Conservation (phyloP, 83 land plant species). For the Picea abies region DNA sequence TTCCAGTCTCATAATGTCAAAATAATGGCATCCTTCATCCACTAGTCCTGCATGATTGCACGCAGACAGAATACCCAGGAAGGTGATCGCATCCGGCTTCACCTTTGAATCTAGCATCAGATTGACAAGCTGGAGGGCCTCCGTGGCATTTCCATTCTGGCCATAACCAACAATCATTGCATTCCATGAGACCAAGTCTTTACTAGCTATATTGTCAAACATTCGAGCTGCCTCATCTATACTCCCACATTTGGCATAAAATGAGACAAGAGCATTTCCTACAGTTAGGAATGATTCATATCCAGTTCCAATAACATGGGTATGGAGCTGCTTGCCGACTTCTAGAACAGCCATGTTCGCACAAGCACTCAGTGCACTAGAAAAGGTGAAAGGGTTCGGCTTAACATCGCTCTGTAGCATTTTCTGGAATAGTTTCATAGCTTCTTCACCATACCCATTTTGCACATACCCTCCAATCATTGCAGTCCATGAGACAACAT, state of each 20-base stretch:
- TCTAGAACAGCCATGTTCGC: conserved; percentile 19
- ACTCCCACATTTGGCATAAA: conserved; percentile 16
- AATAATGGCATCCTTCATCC: conserved; percentile 9
- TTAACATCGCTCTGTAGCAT: neutral
- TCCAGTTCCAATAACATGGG: conserved; percentile 12
- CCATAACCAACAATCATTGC: conserved; percentile 15
- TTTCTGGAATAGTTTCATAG: conserved; percentile 10
- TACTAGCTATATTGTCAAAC: conserved; percentile 4
- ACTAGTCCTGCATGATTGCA: conserved; percentile 12
- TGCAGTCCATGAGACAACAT: conserved; percentile 12
- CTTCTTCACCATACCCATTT: conserved; percentile 1
- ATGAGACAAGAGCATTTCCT: conserved; percentile 9
- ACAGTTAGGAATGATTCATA: neutral
- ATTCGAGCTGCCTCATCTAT: conserved; percentile 2
- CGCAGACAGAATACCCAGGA: neutral
- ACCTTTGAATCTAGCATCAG: conserved; percentile 1
- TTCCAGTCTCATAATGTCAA: conserved; percentile 7
- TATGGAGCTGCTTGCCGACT: conserved; percentile 25
- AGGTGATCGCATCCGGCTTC: conserved; percentile 13
- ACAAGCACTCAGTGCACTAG: conserved; percentile 30
- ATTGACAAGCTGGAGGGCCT: conserved; percentile 1
- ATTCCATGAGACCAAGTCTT: conserved; percentile 15
- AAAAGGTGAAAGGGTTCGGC: conserved; percentile 27
- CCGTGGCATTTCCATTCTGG: conserved; percentile 12
- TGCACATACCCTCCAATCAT: conserved; percentile 11